Evolutionary conservation across 1,139 yeast species (phyloP).

Genomic region (Suhomyces atakaporum): DNA sequence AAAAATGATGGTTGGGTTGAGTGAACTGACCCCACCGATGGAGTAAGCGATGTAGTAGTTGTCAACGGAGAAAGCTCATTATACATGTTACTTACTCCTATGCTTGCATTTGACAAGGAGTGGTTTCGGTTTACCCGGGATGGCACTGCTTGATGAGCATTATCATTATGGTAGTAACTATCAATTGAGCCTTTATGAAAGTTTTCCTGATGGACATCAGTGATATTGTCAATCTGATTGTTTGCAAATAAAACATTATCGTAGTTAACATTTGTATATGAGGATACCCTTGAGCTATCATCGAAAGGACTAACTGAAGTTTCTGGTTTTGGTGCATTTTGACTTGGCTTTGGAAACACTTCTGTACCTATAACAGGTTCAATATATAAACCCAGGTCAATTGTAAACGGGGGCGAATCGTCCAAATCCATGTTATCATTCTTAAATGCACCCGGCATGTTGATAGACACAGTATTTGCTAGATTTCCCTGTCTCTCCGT

Average conservation of each 20-base stretch:
- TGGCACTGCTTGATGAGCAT: conserved; percentile 8
- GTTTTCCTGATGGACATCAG: not conserved
- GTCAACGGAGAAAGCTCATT: conserved; percentile 46
- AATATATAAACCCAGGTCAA: conserved; percentile 32
- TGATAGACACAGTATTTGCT: conserved; percentile 17
- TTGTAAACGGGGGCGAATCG: conserved; percentile 43
- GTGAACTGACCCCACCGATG: conserved; percentile 43
- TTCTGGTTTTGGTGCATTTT: conserved; percentile 7
- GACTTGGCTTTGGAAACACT: conserved; percentile 2
- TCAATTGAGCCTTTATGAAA: conserved; percentile 16
- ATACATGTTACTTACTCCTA: conserved; percentile 11
- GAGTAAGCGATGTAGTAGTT: conserved; percentile 49
- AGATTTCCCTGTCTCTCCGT: conserved; percentile 6
- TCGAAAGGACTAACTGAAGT: conserved; percentile 13
- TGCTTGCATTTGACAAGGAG: conserved; percentile 13
- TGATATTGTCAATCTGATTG: conserved; percentile 1
- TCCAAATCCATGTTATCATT: conserved; percentile 40
- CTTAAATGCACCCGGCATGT: conserved; percentile 38
- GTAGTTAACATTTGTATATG: conserved; percentile 11
- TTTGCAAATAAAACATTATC: conserved; percentile 6
- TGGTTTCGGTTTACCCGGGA: conserved; percentile 12
- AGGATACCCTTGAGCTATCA: conserved; percentile 16
- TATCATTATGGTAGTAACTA: conserved; percentile 14
- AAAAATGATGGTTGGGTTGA: conserved; percentile 50
- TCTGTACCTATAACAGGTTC: conserved; percentile 6